Evolutionary conservation across 2,329 filamentous ascomycete genomes (phyloP).

Genomic region (Cercospora sesami): DNA sequence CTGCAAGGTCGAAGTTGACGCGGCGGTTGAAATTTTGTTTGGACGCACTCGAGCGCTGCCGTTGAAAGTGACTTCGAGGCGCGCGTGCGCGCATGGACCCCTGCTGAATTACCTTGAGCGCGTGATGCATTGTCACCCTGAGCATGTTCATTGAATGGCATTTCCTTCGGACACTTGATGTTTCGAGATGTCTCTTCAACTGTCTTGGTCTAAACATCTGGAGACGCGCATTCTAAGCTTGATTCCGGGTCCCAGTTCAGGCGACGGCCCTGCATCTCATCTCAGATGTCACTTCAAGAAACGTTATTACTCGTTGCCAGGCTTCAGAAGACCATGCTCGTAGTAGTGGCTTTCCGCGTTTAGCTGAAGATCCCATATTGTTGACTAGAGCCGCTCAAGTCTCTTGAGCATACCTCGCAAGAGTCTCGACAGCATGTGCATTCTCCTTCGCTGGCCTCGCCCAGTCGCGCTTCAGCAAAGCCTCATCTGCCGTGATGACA

Average conservation of each 20-base stretch:
- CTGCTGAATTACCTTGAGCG: neutral
- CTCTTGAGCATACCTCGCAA: slow-evolving; percentile 3
- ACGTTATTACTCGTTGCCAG: neutral
- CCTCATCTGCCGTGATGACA: slow-evolving; percentile 40
- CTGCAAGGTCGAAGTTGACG: neutral
- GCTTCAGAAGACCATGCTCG: neutral
- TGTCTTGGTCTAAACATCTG: neutral
- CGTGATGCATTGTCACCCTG: neutral
- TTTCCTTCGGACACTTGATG: neutral
- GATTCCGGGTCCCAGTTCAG: neutral
- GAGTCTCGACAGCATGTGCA: slow-evolving; percentile 10
- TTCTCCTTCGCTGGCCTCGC: slow-evolving; percentile 21
- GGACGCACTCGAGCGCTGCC: neutral
- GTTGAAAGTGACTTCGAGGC: neutral
- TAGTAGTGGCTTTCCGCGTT: neutral
- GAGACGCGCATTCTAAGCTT: neutral
- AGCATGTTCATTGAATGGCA: neutral
- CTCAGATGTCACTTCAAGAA: neutral
- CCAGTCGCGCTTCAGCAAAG: slow-evolving; percentile 31
- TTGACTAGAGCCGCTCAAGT: neutral
- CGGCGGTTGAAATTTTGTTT: neutral
- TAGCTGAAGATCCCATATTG: neutral
- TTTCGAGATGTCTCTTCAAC: neutral
- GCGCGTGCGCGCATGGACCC: neutral
- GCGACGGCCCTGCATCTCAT: neutral